A percentile compares a stretch with the other conserved stretches of the same genome.
phyloP scores from a whole-genome alignment of 805 yeast genomes.

The Tetrapisispora iriomotensis region DNA sequence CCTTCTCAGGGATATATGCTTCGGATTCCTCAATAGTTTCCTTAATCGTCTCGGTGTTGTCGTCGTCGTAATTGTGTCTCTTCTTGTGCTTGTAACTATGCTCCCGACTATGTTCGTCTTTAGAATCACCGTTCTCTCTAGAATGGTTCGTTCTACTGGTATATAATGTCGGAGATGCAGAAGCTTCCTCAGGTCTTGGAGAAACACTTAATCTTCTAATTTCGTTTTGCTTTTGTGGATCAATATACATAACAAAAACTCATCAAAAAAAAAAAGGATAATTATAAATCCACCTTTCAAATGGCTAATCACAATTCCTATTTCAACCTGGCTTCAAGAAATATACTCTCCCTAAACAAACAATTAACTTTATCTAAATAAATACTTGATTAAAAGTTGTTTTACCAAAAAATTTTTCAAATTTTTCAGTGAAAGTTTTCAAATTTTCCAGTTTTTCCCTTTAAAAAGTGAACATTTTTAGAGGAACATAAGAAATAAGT shows the following conservation, averaged over 20 bases:
- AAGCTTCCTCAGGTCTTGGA: neutral
- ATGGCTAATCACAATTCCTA: neutral
- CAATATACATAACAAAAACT: slow-evolving; percentile 10
- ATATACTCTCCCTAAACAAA: too few species aligned
- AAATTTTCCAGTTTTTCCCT: too few species aligned
- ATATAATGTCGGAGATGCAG: neutral
- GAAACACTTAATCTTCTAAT: slow-evolving; percentile 9
- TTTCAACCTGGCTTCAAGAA: too few species aligned
- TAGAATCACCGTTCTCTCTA: neutral
- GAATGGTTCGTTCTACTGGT: neutral
- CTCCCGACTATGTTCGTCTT: too few species aligned
- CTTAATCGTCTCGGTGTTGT: neutral
- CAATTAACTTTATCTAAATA: too few species aligned
- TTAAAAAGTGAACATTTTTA: too few species aligned
- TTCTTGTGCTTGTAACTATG: neutral
- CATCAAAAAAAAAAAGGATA: neutral
- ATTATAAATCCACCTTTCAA: neutral
- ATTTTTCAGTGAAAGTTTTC: too few species aligned
- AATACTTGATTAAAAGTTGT: too few species aligned
- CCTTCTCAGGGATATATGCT: too few species aligned
- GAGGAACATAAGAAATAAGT: too few species aligned
- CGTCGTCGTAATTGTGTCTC: neutral
- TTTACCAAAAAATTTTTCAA: too few species aligned
- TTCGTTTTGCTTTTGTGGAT: slow-evolving; percentile 11
- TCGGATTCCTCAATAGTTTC: neutral